These are phyloP conservation scores for Solanum appendiculatum DNA, from an alignment of 257 asterid species.

Conservation along the genomic window DNA sequence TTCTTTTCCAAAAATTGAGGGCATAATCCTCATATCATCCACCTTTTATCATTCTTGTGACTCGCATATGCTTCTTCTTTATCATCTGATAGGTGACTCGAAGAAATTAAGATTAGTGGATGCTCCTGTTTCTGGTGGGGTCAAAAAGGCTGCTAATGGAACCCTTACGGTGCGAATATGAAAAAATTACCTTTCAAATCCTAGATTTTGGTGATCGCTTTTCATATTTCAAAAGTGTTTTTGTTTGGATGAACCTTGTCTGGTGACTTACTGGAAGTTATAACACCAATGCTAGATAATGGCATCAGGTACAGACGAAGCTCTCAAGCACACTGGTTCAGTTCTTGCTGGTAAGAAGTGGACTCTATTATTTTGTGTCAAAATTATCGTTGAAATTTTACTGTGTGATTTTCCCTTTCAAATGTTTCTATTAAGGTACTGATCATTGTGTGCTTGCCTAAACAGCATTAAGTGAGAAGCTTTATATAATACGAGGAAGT, in stretches of 20 bases:
- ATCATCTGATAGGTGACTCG: constrained; percentile 42
- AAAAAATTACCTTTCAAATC: background rate
- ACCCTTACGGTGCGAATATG: constrained; percentile 72
- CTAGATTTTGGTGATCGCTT: background rate
- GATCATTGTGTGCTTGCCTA: constrained; percentile 11
- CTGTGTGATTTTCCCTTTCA: background rate
- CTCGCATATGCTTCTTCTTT: background rate
- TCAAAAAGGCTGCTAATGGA: constrained; percentile 81
- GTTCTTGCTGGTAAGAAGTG: constrained; percentile 69
- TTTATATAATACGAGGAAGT: constrained; percentile 84
- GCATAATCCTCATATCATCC: background rate
- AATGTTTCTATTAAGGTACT: background rate
- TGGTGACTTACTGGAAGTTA: constrained; percentile 8
- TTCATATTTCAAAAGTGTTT: background rate
- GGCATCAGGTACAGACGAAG: constrained; percentile 93
- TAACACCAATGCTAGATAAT: constrained; percentile 53
- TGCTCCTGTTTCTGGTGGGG: constrained; percentile 99
- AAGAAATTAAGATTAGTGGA: constrained; percentile 81
- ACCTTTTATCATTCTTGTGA: background rate
- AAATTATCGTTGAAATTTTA: background rate
- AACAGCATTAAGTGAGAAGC: constrained; percentile 91
- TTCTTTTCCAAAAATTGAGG: background rate
- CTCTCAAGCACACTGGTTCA: constrained; percentile 77
- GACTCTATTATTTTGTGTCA: background rate
- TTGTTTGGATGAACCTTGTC: background rate